Base-by-base conservation (phyloP, 345 rosid genomes). In the Aquilaria yunnanensis region DNA sequence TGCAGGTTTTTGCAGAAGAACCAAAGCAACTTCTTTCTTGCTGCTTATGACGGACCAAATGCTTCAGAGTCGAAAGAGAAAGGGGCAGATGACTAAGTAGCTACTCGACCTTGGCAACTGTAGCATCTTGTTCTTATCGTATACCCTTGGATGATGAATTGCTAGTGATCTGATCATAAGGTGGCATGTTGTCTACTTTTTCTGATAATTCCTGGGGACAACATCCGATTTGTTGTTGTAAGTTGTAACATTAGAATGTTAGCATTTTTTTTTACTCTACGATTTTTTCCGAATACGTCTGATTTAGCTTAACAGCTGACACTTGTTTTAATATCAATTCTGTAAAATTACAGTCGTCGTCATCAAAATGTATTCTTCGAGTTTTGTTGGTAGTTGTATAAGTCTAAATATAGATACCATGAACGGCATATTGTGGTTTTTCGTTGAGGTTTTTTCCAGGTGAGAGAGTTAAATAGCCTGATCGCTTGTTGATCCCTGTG, bases 1-100 rank as follows among this genome's bases (percentile, higher is more conserved):
- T 61, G 76, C 86, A 93, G 99, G 78, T 94, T 80, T 71, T 68
- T 94, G 75, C 97, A 90, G 80, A 94, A 94, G 82, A 90, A 94
- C 67, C 99, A 94, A 67, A 83, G 83, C 62, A 78, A 73, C 9
- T 86, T 82, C 75, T 86, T 85, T 75, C 83, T 88, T 60, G 79
- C 97, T 48, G 78, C 87, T 6, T 85, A 93, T 51, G 92, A 89
- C 33, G 86, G 74, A 6, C 68, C 77, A 43, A 82, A 64, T 75
- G 76, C 66, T 71, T 70, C 77, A 9, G 93, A 87, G 65, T 72
- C 75, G 51, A 84, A 85, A 80, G 92, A 84, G 70, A 90, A 93
- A 77, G 85, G 85, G 50, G 80, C 86, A 81, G 90, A 87, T 29
- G 85, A 84, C 12, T 82, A 83, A 68, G 31, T 59, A 37, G 64